Base-by-base conservation (phyloP, 2,329 filamentous ascomycete species). In the Hypoxylon rubiginosum region DNA sequence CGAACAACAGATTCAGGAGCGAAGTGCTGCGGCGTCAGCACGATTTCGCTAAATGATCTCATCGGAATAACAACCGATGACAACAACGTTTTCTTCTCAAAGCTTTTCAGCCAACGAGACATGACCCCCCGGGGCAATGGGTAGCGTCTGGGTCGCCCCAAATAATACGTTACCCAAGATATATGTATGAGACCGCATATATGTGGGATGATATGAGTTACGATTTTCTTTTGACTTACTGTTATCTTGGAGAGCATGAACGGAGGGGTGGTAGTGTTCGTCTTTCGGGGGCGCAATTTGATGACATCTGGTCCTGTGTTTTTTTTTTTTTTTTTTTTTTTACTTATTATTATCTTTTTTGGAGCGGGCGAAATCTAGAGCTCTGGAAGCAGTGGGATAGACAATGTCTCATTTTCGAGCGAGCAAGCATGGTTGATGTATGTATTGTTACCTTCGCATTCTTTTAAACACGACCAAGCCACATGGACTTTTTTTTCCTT, bases 1-100 rank as follows among this genome's bases (percentile, higher is more conserved):
- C 55, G 93, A 96, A 81, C 87, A 87, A 78, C 85, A 91, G 79
- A 94, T 96, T 73, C 88, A 92, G 75, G 89, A 93, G 69, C 85
- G 91, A 51, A 82, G 81, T 60, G 77, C 77, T 61, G 79, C 78
- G 1, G 82, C 84, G 8, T 75, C 78, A 24, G 76, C 77, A 21
- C 79, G 81, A 34, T 83, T 83, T 71, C 80, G 79, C 60, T 79
- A 65, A 78, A 59, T 43, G 50, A 66, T 43, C 50, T 50, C 58
- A 63, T 66, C 51, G 68, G 62, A 52, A 64, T 62, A n/a, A 67
- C 41, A 36, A 17, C 62, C 67, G 65, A 62, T 62, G 52, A 63
- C 55, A 68, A 45, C 62, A 67, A 74, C 72, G 72, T 73, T 71
- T 66, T 69, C 51, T 45, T 61, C 66, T 68, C 66, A 56, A 49